Conservation (phyloP, 1,284 basidiomycete species). For the Coniferiporia sulphurascens region DNA sequence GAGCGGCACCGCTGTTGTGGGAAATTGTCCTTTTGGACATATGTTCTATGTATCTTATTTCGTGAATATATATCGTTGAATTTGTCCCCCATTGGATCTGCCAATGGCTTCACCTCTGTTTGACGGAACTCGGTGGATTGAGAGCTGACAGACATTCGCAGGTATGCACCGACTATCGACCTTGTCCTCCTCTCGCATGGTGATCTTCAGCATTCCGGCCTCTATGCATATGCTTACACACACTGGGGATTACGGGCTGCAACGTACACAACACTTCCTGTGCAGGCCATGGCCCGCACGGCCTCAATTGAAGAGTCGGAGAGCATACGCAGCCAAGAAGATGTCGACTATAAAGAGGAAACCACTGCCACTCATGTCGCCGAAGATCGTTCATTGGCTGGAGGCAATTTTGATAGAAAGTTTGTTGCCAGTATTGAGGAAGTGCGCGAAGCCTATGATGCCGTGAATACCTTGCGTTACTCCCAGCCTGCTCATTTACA, state of each 20-base stretch:
- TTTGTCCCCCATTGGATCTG: not conserved
- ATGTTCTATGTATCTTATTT: not conserved
- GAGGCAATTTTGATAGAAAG: conserved; percentile 36
- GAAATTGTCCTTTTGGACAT: not conserved
- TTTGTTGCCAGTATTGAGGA: conserved; percentile 77
- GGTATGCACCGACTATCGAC: conserved; percentile 71
- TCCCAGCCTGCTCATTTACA: conserved; percentile 94
- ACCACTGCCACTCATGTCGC: conserved; percentile 27
- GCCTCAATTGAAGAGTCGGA: conserved; percentile 83
- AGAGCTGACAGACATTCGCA: conserved; percentile 29
- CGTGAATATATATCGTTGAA: not conserved
- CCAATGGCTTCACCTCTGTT: not conserved
- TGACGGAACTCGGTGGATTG: not conserved
- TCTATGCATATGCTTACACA: conserved; percentile 89
- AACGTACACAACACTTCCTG: conserved; percentile 94
- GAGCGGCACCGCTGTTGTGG: not conserved
- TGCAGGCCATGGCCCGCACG: conserved; percentile 93
- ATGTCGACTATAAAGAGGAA: conserved; percentile 42
- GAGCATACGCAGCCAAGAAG: conserved; percentile 72
- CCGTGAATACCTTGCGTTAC: conserved; percentile 88
- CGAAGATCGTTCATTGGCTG: conserved; percentile 18
- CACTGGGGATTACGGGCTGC: conserved; percentile 87
- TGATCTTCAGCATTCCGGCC: conserved; percentile 81
- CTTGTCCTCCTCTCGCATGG: conserved; percentile 93
- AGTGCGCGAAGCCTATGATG: conserved; percentile 93